phyloP scores from a whole-genome alignment of 2,329 filamentous ascomycete genomes.

The Mariannaea elegans region DNA sequence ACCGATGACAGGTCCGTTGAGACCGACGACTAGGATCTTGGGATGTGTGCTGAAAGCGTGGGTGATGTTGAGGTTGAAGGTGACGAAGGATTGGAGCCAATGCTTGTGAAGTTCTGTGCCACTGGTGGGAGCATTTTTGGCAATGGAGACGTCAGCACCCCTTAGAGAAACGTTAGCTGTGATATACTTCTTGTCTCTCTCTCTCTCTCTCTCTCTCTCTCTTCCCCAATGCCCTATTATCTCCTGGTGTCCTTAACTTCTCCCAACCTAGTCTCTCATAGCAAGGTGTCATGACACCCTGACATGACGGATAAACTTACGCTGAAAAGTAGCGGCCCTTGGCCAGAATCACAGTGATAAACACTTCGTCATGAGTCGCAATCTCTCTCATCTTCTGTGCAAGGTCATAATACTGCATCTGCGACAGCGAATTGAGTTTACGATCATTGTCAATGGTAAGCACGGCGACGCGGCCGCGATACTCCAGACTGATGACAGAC shows the following conservation, averaged over 20 bases:
- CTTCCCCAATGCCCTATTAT: too few relatives aligned
- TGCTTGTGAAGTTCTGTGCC: constrained; percentile 54
- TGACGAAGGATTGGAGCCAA: constrained; percentile 77
- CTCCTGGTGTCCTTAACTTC: too few relatives aligned
- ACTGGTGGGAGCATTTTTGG: constrained; percentile 52
- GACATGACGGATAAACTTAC: constrained; percentile 59
- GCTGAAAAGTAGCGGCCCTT: constrained; percentile 90
- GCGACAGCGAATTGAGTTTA: constrained; percentile 86
- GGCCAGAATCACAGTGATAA: constrained; percentile 84
- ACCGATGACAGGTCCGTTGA: constrained; percentile 92
- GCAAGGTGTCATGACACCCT: background rate
- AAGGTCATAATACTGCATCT: constrained; percentile 79
- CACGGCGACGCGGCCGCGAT: constrained; percentile 63
- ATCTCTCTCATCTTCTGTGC: constrained; percentile 79
- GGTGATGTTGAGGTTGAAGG: constrained; percentile 89
- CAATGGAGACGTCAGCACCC: constrained; percentile 79
- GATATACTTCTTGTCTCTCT: background rate
- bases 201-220: too few relatives aligned
- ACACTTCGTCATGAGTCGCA: constrained; percentile 80
- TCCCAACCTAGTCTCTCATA: too few relatives aligned
- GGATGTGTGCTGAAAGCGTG: constrained; percentile 92
- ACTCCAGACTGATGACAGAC: constrained; percentile 49
- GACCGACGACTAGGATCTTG: constrained; percentile 89
- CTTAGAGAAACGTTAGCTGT: constrained; percentile 53
- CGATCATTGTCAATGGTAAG: constrained; percentile 86